A percentile compares a stretch with the other conserved stretches of the same genome.
These are phyloP conservation scores for Fonsecaea multimorphosa DNA, from an alignment of 2,329 filamentous ascomycete genomes.

Conservation along the genomic window DNA sequence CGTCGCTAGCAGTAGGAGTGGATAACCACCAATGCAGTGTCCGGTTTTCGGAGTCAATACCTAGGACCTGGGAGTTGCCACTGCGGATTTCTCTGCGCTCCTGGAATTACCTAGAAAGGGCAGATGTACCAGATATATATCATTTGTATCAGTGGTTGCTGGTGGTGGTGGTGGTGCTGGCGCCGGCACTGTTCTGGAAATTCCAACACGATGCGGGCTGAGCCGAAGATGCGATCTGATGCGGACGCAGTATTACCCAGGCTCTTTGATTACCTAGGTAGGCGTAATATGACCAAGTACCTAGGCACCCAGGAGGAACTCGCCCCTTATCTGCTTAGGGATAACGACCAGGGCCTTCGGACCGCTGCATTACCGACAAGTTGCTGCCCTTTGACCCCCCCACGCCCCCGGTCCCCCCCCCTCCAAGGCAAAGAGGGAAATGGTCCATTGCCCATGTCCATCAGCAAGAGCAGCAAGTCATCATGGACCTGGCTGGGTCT, in stretches of 20 bases:
- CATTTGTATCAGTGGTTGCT: not conserved
- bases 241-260: too few species aligned
- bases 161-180: not conserved
- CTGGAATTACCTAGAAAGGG: not conserved
- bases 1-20: not conserved
- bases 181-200: not conserved
- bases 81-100: constrained; percentile 1
- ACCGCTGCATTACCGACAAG: not conserved
- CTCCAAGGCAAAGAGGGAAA: not conserved
- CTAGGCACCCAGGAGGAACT: too few species aligned
- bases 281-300: not conserved
- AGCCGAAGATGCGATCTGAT: not conserved
- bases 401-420: too few species aligned
- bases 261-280: too few species aligned
- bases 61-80: not conserved
- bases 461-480: not conserved
- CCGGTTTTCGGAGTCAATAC: not conserved
- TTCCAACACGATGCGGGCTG: constrained; percentile 1
- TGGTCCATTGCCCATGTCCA: not conserved
- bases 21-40: not conserved
- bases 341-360: too few species aligned
- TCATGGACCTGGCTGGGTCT: not conserved
- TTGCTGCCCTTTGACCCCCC: not conserved
- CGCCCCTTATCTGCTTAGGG: too few species aligned
- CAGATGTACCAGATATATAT: not conserved